Conservation (phyloP, 495 filamentous ascomycete genomes). For the Hypoxylon trugodes region DNA sequence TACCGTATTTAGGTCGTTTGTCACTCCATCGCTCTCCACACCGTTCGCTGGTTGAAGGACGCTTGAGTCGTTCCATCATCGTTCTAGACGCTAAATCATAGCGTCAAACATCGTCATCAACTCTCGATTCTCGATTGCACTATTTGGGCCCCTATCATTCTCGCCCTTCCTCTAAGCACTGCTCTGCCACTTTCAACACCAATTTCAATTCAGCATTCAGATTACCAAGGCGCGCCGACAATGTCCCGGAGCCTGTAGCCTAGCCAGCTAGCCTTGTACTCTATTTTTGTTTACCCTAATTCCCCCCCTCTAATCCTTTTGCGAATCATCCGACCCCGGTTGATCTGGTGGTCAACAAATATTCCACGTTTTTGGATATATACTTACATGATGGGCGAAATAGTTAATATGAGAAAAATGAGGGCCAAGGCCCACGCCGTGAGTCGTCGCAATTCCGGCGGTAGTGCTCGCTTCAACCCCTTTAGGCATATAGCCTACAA, state of each 20-base stretch:
- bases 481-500: conserved; percentile 44
- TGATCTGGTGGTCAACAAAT: background rate
- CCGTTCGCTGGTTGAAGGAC: background rate
- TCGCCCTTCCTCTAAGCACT: conserved; percentile 7
- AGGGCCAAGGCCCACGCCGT: conserved; percentile 45
- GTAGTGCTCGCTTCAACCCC: conserved; percentile 43
- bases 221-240: conserved; percentile 18
- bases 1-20: background rate
- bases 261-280: background rate
- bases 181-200: conserved; percentile 23
- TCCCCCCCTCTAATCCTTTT: background rate
- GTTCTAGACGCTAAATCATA: conserved; percentile 6
- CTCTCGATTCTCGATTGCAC: background rate
- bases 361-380: background rate
- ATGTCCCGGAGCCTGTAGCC: background rate
- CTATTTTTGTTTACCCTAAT: background rate
- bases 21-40: conserved; percentile 7
- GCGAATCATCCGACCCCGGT: background rate
- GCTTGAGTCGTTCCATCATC: conserved; percentile 4
- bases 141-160: conserved; percentile 2
- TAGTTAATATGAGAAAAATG: conserved; percentile 49
- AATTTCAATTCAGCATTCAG: background rate
- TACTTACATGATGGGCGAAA: conserved; percentile 44
- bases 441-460: conserved; percentile 40
- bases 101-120: conserved; percentile 13